phyloP scores from a whole-genome alignment of 1,284 basidiomycete species.

The Ustanciosporium gigantosporum region DNA sequence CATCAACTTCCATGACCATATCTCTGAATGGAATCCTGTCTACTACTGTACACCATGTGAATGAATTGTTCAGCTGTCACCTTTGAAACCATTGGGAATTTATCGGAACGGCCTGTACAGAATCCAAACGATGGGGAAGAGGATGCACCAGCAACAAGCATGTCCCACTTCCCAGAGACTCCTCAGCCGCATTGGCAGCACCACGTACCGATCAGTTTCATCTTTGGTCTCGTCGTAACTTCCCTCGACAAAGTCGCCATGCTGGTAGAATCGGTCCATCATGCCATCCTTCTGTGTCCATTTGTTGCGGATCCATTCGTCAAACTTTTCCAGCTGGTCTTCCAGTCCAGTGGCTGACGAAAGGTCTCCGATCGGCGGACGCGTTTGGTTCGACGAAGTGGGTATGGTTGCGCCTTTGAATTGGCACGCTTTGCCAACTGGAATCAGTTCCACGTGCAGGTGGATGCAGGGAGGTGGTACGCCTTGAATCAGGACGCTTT shows the following conservation, averaged over 20 bases:
- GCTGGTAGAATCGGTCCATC: conserved; percentile 69
- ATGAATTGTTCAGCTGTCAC: too few relatives aligned
- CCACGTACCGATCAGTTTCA: conserved; percentile 13
- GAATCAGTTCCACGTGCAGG: conserved; percentile 65
- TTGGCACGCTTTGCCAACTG: conserved; percentile 4
- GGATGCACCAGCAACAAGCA: conserved; percentile 34
- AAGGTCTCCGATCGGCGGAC: conserved; percentile 2
- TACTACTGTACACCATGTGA: too few relatives aligned
- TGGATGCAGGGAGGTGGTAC: conserved; percentile 83
- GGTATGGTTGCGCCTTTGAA: conserved; percentile 11
- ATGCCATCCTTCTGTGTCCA: conserved; percentile 83
- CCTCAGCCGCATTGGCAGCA: conserved; percentile 35
- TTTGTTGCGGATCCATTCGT: conserved; percentile 76
- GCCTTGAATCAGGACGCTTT: conserved; percentile 79
- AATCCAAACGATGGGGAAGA: conserved; percentile 7
- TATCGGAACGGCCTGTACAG: too few relatives aligned
- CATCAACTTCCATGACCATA: too few relatives aligned
- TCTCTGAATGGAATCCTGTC: too few relatives aligned
- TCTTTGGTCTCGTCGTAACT: conserved; percentile 8
- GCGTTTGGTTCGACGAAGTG: not conserved
- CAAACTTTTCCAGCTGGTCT: conserved; percentile 71
- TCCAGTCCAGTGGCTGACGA: conserved; percentile 22
- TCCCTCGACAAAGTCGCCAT: conserved; percentile 55
- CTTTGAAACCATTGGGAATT: too few relatives aligned
- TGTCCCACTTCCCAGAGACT: conserved; percentile 38